Evolutionary conservation across 1,284 basidiomycete species (phyloP), one percentile per base, ranked within the genome.

Genomic region (Ganoderma resinaceum): DNA sequence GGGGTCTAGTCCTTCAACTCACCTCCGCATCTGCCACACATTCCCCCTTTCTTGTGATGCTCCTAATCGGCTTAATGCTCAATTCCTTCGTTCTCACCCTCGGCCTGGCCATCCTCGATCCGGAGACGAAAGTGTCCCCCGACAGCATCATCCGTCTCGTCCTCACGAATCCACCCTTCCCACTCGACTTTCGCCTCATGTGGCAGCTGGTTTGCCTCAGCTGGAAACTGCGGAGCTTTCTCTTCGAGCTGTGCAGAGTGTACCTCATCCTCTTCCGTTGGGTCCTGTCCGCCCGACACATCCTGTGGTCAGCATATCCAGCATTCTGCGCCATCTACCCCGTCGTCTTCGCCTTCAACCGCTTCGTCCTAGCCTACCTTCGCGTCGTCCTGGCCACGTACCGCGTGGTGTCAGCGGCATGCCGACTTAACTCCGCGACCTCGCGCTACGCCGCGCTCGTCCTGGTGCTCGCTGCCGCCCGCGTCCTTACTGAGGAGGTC

Each of bases 121-220:
- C 52, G 14, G 52, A 55, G 52, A 55, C 52, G 29, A 55, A 55
- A 55, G 52, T 55, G 11, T 33, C 52, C 16, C 23, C 52, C 29
- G 52, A 55, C 29, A 55, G 52, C 52, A 55, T 55, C 52, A 55
- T 55, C 52, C 52, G 29, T 29, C 52, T 20, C 29, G 12, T 55
- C 52, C 12, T 55, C 52, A 18, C 52, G 6, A 14, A 31, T 18
- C 8, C 52, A 33, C 52, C 52, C 52, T 31, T 55, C 52, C 29
- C 29, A 20, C 52, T 55, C 52, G 52, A 55, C 52, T 55, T 7
- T 12, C 52, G 52, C 52, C 52, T 55, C 52, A 55, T 61, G 29
- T 61, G 60, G 60, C 38, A 61, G 40, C 60, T 61, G n/a, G 40
- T 23, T 12, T 40, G 26, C 23, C 60, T 61, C 60, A 61, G 60